phyloP scores from a whole-genome alignment of 1,284 basidiomycete species.

The Ganoderma multipileum region DNA sequence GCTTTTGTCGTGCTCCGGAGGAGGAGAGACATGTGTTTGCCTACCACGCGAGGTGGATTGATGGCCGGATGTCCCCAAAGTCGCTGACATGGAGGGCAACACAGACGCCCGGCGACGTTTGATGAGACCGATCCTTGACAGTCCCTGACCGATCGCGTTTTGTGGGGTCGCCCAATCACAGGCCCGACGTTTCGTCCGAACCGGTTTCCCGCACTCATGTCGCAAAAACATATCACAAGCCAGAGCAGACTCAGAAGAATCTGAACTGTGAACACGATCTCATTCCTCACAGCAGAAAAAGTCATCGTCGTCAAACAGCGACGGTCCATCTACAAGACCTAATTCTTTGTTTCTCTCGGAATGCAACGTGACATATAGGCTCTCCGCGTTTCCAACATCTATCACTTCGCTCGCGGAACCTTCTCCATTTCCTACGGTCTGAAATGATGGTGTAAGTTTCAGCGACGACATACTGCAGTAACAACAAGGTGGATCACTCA shows the following conservation, averaged over 20 bases:
- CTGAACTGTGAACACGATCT: not conserved
- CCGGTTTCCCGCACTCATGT: not conserved
- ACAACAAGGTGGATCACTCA: not conserved
- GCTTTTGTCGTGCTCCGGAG: constrained; percentile 12
- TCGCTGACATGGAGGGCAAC: not conserved
- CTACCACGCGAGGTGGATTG: constrained; percentile 10
- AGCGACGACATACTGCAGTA: not conserved
- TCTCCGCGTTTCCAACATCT: not conserved
- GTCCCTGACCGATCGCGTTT: not conserved
- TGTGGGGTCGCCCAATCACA: constrained; percentile 16
- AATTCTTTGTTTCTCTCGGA: not conserved
- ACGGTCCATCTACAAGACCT: constrained; percentile 30
- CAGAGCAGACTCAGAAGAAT: not conserved
- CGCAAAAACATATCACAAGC: not conserved
- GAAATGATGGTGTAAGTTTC: not conserved
- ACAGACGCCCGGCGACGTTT: constrained; percentile 8
- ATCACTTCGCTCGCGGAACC: not conserved
- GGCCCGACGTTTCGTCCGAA: not conserved
- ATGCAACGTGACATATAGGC: not conserved
- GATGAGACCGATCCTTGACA: too few relatives aligned
- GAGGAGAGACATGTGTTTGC: constrained; percentile 26
- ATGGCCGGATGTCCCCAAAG: constrained; percentile 23
- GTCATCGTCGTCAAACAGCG: constrained; percentile 29
- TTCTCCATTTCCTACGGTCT: not conserved
- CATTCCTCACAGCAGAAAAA: not conserved